Evolutionary conservation across 164 flowering plant species (phyloP).

Genomic region (Tinospora cordifolia): DNA sequence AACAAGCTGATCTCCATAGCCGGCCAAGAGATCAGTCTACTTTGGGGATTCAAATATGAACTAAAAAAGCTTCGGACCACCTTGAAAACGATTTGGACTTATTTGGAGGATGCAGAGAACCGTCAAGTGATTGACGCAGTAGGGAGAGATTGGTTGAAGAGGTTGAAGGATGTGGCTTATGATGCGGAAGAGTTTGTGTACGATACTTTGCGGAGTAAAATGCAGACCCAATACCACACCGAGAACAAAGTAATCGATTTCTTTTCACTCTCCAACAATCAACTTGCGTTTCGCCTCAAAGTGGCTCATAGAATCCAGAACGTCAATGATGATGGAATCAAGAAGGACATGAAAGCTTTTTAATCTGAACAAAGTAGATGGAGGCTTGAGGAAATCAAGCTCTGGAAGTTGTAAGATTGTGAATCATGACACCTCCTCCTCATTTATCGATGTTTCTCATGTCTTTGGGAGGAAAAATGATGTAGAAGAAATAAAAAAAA

Average conservation of each 20-base stretch:
- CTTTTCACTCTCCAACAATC: constrained; percentile 1
- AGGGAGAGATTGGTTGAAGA: neutral
- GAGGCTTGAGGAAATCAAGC: neutral
- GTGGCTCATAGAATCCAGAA: neutral
- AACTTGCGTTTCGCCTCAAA: neutral
- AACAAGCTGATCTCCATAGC: too few relatives aligned
- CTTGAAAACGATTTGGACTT: neutral
- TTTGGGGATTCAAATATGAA: too few relatives aligned
- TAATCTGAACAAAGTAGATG: too few relatives aligned
- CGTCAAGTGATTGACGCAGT: neutral
- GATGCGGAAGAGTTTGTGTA: neutral
- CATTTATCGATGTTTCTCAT: neutral
- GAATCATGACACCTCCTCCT: neutral
- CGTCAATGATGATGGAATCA: neutral
- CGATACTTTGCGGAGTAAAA: neutral
- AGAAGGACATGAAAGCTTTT: too few relatives aligned
- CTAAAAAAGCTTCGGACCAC: too few relatives aligned
- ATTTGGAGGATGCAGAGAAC: neutral
- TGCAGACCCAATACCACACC: neutral
- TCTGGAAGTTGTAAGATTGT: too few relatives aligned
- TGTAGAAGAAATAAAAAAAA: neutral
- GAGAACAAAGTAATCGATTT: neutral
- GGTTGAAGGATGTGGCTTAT: neutral
- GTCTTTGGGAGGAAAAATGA: constrained; percentile 2
- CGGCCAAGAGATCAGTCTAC: too few relatives aligned